phyloP scores from a whole-genome alignment of 169 alveolate genomes.

The Plasmodium cynomolgi region DNA sequence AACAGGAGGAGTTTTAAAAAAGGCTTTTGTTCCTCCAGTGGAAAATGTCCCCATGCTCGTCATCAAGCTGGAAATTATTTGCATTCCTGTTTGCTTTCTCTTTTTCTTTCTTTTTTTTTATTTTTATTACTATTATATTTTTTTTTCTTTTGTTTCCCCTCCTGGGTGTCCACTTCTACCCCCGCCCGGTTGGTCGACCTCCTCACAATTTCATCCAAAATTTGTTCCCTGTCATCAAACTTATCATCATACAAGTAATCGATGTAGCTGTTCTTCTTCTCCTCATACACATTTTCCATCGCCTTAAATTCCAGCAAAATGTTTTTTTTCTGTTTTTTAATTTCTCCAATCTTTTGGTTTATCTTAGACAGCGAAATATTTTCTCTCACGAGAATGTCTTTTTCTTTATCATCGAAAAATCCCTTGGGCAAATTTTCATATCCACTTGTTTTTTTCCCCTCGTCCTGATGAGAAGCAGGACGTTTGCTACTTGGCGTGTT shows the following conservation, averaged over 20 bases:
- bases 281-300: slow-evolving; percentile 34
- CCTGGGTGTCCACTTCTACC: neutral
- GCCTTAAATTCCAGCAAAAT: slow-evolving; percentile 23
- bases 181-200: neutral
- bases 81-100: neutral
- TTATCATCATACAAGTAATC: slow-evolving; percentile 66
- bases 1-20: neutral
- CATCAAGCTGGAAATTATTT: neutral
- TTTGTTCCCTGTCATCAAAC: slow-evolving; percentile 46
- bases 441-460: neutral
- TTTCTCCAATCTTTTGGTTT: slow-evolving; percentile 42
- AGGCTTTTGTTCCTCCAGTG: slow-evolving; percentile 54
- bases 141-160: neutral
- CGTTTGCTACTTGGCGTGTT: neutral
- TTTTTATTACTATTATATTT: neutral
- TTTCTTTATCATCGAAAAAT: slow-evolving; percentile 65
- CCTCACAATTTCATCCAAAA: slow-evolving; percentile 37
- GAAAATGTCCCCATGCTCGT: neutral
- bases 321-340: slow-evolving; percentile 42
- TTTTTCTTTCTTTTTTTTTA: neutral
- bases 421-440: slow-evolving; percentile 34
- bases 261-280: slow-evolving; percentile 41
- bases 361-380: slow-evolving; percentile 28
- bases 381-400: slow-evolving; percentile 54
- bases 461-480: neutral